These are phyloP conservation scores for Lenwebbia sp. DNA, from an alignment of 345 rosid genomes.

Conservation along the genomic window DNA sequence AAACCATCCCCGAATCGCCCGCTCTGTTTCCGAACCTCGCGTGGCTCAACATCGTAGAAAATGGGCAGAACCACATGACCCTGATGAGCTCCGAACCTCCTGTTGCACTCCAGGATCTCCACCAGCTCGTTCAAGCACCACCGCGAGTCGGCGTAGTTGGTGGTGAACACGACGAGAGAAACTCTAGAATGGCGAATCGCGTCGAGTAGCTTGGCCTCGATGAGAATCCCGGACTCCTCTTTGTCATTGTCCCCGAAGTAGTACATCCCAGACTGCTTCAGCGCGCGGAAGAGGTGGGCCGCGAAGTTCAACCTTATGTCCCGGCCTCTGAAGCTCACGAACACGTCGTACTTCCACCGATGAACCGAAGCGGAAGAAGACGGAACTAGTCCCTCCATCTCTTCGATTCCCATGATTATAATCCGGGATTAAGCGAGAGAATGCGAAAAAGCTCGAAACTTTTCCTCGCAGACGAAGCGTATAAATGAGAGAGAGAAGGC, in stretches of 20 bases:
- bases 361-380: not conserved
- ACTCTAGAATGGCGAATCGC: not conserved
- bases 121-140: conserved; percentile 1
- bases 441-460: not conserved
- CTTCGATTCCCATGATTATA: not conserved
- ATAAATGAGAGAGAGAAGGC: not conserved
- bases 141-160: not conserved
- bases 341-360: not conserved
- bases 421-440: not conserved
- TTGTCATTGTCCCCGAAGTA: not conserved
- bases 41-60: not conserved
- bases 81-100: not conserved
- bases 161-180: conserved; percentile 1
- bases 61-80: not conserved
- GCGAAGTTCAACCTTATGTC: not conserved
- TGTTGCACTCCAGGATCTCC: conserved; percentile 1
- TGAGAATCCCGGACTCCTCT: not conserved
- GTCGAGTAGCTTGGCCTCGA: not conserved
- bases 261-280: not conserved
- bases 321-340: not conserved
- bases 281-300: not conserved
- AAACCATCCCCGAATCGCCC: not conserved
- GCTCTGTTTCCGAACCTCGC: not conserved
- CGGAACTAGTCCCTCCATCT: not conserved
- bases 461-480: not conserved